phyloP scores from a whole-genome alignment of 768 basidiomycete genomes.

The Peribolospora kevripleyi region DNA sequence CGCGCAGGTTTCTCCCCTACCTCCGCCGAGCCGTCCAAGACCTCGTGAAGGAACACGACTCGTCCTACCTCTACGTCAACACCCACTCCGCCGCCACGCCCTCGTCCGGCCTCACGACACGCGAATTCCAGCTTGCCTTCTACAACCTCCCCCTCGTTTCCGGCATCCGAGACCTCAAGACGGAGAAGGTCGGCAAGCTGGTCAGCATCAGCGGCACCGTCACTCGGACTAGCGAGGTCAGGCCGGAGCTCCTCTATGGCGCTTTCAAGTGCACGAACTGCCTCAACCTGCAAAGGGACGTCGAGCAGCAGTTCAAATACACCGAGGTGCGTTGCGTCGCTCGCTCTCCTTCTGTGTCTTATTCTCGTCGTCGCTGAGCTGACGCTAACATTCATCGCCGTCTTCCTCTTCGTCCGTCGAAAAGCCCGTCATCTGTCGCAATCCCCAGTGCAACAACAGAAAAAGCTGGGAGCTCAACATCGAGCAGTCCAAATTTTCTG shows the following conservation, averaged over 20 bases:
- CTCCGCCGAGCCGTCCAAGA: constrained; percentile 73
- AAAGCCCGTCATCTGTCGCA: constrained; percentile 80
- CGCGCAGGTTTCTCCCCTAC: constrained; percentile 53
- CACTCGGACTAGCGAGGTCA: constrained; percentile 86
- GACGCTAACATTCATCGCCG: background rate
- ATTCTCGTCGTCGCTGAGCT: background rate
- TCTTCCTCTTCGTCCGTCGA: background rate
- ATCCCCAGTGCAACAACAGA: constrained; percentile 78
- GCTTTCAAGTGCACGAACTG: constrained; percentile 85
- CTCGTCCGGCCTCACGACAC: constrained; percentile 52
- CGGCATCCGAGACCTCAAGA: constrained; percentile 77
- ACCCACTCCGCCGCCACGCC: constrained; percentile 51
- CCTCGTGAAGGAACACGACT: constrained; percentile 67
- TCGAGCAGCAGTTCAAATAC: constrained; percentile 99
- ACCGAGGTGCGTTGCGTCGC: constrained; percentile 42
- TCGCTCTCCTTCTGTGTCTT: constrained; percentile 2
- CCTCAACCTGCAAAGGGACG: constrained; percentile 58
- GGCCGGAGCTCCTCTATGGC: constrained; percentile 79
- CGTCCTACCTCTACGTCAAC: constrained; percentile 85
- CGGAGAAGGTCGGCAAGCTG: constrained; percentile 77
- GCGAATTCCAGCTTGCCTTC: constrained; percentile 88
- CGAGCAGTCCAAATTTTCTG: constrained; percentile 85
- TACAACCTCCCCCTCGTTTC: constrained; percentile 76
- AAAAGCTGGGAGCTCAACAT: constrained; percentile 79
- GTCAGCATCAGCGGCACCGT: constrained; percentile 94